Evolutionary conservation across 2,329 filamentous ascomycete genomes (phyloP).

Genomic region (Aspergillus quadricinctus): DNA sequence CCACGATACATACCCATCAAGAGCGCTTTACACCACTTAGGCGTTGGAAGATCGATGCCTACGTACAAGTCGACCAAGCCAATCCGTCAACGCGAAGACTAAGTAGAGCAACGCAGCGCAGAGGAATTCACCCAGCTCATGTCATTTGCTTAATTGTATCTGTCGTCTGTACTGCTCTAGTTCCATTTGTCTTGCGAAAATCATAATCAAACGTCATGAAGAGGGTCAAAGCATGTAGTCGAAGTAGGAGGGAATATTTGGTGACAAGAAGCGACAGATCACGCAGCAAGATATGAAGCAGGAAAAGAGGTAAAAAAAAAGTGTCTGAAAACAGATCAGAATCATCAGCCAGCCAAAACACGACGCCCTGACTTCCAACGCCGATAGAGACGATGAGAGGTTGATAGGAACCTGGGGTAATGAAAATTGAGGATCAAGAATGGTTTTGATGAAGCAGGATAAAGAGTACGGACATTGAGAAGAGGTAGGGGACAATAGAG

Average conservation of each 20-base stretch:
- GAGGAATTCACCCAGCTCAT: neutral
- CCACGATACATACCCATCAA: too few species aligned
- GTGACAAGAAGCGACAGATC: neutral
- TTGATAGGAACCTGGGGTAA: conserved; percentile 17
- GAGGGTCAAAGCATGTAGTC: neutral
- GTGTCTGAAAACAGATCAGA: conserved; percentile 10
- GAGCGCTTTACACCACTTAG: neutral
- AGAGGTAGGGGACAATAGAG: neutral
- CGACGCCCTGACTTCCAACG: conserved; percentile 38
- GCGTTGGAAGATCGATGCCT: neutral
- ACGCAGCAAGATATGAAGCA: neutral
- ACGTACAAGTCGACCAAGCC: neutral
- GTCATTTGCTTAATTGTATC: conserved; percentile 4
- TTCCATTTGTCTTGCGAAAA: neutral
- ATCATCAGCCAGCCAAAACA: conserved; percentile 33
- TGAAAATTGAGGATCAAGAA: conserved; percentile 14
- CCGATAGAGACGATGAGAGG: conserved; percentile 32
- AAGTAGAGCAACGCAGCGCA: neutral
- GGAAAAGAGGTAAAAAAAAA: conserved; percentile 7
- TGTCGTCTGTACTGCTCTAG: conserved; percentile 1
- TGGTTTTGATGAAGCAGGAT: conserved; percentile 11
- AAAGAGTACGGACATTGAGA: conserved; percentile 4
- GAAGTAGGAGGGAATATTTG: neutral
- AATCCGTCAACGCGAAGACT: neutral
- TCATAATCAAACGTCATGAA: neutral